Base-by-base conservation (phyloP, 257 asterid species). In the Nicotiana undulata region DNA sequence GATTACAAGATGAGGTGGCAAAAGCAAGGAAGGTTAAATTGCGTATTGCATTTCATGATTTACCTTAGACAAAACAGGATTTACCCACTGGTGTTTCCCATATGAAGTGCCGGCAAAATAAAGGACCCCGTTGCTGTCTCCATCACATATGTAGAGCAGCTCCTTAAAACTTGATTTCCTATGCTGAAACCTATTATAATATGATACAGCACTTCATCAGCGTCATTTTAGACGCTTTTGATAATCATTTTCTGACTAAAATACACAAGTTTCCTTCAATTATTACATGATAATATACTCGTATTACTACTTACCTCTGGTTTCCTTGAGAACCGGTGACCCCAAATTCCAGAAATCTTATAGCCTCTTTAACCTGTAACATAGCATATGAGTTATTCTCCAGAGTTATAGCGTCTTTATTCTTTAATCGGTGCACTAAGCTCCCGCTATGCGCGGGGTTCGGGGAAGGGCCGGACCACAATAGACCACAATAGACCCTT, bases 41-140 rank as follows among this genome's bases (percentile, higher is more conserved):
- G 51, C 3, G 5, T 4, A 60, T 29, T 79, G 49, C 63, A 75
- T 53, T 79, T 63, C 12, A 17, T 2, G 53, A 9, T 84, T 67
- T 88, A 96, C 99, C 98, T 96, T 92, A 1, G 97, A 90, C 79
- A 96, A 68, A 77, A 94, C 97, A 0, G 99, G 99, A 83, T 96
- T 96, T 40, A 96, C 91, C 98, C 98, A 94, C 83, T 90, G 98
- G 90, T 96, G 98, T 87, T 90, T 87, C 63, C 98, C 99, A 58
- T 90, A 94, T 70, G 97, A 94, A 4, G 98, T 96, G 87, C 99
- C 99, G 3, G 97, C 94, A 84, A 90, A 96, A 89, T 89, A 90
- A 87, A 96, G 82, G 61, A 92, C 94, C 34, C 99, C 99, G 9
- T 96, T 96, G 91, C 96, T 92, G 80, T 94, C 98, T 63, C 99